A percentile compares a stretch with the other conserved stretches of the same genome.
Conservation (phyloP, 805 yeast genomes). For the Tetrapisispora iriomotensis region DNA sequence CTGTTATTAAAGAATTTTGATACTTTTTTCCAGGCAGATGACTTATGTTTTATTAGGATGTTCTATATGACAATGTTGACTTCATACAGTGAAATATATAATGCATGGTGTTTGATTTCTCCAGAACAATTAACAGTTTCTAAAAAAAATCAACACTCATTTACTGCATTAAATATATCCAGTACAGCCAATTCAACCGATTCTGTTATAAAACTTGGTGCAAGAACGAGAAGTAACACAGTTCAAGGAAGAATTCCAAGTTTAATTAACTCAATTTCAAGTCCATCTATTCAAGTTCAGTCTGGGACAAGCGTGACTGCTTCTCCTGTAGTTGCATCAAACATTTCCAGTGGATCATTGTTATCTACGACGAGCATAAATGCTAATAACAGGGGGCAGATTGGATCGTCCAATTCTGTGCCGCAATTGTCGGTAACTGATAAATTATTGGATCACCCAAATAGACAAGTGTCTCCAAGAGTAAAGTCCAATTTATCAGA, state of each 20-base stretch:
- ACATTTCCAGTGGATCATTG: constrained; percentile 3
- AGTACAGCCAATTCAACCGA: background rate
- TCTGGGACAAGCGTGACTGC: background rate
- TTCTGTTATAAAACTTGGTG: constrained; percentile 6
- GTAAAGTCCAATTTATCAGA: background rate
- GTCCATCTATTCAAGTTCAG: background rate
- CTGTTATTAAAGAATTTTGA: constrained; percentile 38
- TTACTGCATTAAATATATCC: constrained; percentile 1
- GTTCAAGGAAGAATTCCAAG: constrained; percentile 9
- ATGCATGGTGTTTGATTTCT: constrained; percentile 42
- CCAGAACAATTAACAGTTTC: background rate
- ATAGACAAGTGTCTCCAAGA: constrained; percentile 1
- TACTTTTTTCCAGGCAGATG: constrained; percentile 45
- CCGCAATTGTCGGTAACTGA: constrained; percentile 1
- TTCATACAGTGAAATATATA: constrained; percentile 54
- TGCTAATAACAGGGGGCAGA: background rate
- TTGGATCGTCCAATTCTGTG: background rate
- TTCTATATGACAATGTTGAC: constrained; percentile 52
- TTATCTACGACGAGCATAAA: background rate
- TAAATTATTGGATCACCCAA: background rate
- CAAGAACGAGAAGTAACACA: constrained; percentile 21
- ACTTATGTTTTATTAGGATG: constrained; percentile 55
- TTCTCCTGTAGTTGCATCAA: constrained; percentile 8
- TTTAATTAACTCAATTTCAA: background rate
- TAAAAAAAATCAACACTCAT: background rate